Base-by-base conservation (phyloP, 495 filamentous ascomycete species). In the Penicillium turbatum region DNA sequence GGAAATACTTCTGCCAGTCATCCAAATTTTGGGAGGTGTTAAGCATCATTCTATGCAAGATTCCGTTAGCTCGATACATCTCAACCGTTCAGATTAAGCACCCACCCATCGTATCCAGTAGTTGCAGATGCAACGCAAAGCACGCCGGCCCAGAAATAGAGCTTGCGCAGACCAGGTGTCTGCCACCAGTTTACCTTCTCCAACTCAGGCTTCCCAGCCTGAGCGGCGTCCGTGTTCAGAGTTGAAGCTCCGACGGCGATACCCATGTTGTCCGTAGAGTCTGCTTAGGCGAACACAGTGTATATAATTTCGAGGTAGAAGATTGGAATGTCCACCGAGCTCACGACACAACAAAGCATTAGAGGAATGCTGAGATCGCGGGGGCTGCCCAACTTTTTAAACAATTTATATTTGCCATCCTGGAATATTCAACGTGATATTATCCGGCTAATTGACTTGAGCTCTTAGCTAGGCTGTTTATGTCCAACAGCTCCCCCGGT, bases 121-220 rank as follows among this genome's bases (percentile, higher is more conserved):
- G 81, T 86, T 32, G 81, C 81, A 39, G 83, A 85, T 5, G 81
- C 82, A 54, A 86, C 64, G 66, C 81, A 83, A 44, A 86, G 70
- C 29, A 85, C 69, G 43, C 72, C 61, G 41, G 72, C 71, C 63
- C 74, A 74, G 30, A 71, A 75, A 54, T 86, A 86, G 26, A 86
- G 75, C 62, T 77, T 81, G 43, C 82, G 66, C 24, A 86, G 71
- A 56, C 82, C 79, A 5, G 82, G 79, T 40, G 84, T 80, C 54
- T 65, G 76, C 30, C 60, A 79, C 83, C 83, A 86, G 51, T 74
- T 74, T 37, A 85, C 83, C 35, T 75, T 66, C 56, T 82, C 77
- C 54, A 86, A 82, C 39, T 75, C 67, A 15, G 80, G 82, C 6
- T 72, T 68, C 56, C 81, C 79, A 42, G 69, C 71, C 26, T 73